Base-by-base conservation (phyloP, 2,329 filamentous ascomycete genomes). In the Clonostachys rosea region DNA sequence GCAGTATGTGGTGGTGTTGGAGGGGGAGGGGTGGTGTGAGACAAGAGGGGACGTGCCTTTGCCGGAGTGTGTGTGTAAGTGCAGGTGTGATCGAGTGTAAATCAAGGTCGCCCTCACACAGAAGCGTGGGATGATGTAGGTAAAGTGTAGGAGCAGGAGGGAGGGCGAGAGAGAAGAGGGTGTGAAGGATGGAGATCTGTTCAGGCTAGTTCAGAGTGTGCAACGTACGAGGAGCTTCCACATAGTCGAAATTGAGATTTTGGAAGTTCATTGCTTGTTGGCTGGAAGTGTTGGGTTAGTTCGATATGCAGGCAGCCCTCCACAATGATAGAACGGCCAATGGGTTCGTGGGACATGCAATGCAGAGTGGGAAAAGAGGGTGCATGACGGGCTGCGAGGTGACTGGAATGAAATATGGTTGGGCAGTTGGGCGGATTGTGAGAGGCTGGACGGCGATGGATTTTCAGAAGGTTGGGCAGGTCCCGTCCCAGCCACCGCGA, bases 201-300 rank as follows among this genome's bases (percentile, higher is more conserved):
- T 30, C 24, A 10, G 24, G 24, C 24, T 30, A 30, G 24, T 9
- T 10, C 24, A 30, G 24, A 30, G 24, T 30, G 24, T 30, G 9
- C 24, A 37, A 66, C 64, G 56, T 67, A 68, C 66, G 61, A 54
- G 58, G 53, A 53, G 56, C 59, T 59, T 69, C 65, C 54, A 64
- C 60, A 59, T 62, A 55, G 50, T 68, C 60, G 52, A 62, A 62
- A 57, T 62, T 59, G 49, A 58, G 49, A 52, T 60, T 62, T 56
- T 65, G 64, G 53, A 61, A 62, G 56, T 65, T 69, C 69, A 71
- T 71, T 55, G 51, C 66, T 49, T 49, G 46, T 35, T 24, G 18
- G 41, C 17, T 39, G 36, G 36, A n/a, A 39, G 24, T 10, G 24
- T 30, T 30, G 24, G 36, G 36, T 39, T 39, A 39, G 36, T 39